Evolutionary conservation across 495 filamentous ascomycete species (phyloP).

Genomic region (Tuber indicum): DNA sequence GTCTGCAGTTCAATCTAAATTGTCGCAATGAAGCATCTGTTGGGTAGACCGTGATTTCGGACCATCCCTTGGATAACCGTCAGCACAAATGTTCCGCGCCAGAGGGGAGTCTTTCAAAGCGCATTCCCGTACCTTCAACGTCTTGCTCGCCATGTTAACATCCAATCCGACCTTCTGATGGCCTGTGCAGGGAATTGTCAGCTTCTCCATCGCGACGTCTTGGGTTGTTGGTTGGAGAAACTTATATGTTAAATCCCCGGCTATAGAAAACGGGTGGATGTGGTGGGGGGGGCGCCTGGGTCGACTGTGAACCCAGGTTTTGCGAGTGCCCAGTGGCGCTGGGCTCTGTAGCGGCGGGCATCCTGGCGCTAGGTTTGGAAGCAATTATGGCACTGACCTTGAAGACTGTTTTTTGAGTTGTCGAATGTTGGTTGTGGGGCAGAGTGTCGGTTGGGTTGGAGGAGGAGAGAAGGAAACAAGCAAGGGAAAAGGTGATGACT

Average conservation of each 20-base stretch:
- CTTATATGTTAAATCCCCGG: conserved; percentile 42
- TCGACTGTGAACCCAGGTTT: conserved; percentile 33
- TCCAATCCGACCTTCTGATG: conserved; percentile 84
- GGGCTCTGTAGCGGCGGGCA: conserved; percentile 17
- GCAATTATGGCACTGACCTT: background rate
- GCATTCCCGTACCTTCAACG: conserved; percentile 53
- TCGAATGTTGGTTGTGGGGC: conserved; percentile 1
- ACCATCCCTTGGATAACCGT: conserved; percentile 49
- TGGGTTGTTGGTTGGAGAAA: conserved; percentile 28
- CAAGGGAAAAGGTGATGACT: background rate
- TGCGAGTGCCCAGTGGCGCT: background rate
- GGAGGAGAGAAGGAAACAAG: conserved; percentile 6
- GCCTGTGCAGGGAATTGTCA: conserved; percentile 40
- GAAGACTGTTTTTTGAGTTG: conserved; percentile 5
- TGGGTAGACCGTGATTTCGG: conserved; percentile 71
- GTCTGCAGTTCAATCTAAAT: conserved; percentile 78
- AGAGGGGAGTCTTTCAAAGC: background rate
- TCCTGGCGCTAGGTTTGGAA: conserved; percentile 7
- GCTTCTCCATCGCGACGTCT: conserved; percentile 49
- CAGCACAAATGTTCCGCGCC: conserved; percentile 6
- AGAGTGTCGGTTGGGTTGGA: conserved; percentile 1
- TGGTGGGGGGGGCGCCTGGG: conserved; percentile 40
- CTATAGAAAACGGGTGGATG: conserved; percentile 40
- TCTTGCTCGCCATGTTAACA: conserved; percentile 69
- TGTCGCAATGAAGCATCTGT: conserved; percentile 57